These are phyloP conservation scores for Fusarium praegraminearum DNA, from an alignment of 2,329 filamentous ascomycete species.

Conservation along the genomic window DNA sequence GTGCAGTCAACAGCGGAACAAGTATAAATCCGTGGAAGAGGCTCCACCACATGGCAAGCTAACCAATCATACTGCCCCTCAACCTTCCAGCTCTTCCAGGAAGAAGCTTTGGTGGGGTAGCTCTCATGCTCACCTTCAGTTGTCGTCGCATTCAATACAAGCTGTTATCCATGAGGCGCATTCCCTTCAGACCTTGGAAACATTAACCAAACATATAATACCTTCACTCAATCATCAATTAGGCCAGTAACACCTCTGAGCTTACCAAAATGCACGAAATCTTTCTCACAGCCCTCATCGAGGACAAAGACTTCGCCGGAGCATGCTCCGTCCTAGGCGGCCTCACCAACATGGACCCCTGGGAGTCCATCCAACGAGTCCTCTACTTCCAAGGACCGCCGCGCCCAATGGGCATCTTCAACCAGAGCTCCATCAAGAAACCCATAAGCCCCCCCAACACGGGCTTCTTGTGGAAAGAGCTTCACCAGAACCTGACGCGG, in stretches of 20 bases:
- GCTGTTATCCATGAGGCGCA: background rate
- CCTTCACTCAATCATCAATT: background rate
- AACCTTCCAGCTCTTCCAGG: background rate
- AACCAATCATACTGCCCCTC: background rate
- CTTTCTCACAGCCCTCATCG: conserved; percentile 67
- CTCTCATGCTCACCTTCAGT: background rate
- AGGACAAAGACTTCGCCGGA: conserved; percentile 61
- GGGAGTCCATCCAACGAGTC: conserved; percentile 62
- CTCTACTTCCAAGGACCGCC: conserved; percentile 65
- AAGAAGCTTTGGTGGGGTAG: conserved; percentile 24
- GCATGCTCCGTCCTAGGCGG: conserved; percentile 67
- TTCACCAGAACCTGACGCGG: conserved; percentile 66
- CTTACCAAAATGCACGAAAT: conserved; percentile 61
- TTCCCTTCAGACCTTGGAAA: background rate
- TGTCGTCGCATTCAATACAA: background rate
- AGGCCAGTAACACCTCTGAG: background rate
- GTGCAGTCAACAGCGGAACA: rapidly evolving
- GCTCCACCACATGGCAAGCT: rapidly evolving
- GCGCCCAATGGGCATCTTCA: conserved; percentile 60
- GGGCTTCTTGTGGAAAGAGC: conserved; percentile 62
- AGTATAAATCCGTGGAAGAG: rapidly evolving
- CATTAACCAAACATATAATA: background rate
- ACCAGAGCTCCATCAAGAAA: conserved; percentile 55
- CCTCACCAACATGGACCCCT: conserved; percentile 67
- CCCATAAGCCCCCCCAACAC: conserved; percentile 53